These are phyloP conservation scores for Aspergillus olivimuriae DNA, from an alignment of 495 filamentous ascomycete genomes.

Conservation along the genomic window DNA sequence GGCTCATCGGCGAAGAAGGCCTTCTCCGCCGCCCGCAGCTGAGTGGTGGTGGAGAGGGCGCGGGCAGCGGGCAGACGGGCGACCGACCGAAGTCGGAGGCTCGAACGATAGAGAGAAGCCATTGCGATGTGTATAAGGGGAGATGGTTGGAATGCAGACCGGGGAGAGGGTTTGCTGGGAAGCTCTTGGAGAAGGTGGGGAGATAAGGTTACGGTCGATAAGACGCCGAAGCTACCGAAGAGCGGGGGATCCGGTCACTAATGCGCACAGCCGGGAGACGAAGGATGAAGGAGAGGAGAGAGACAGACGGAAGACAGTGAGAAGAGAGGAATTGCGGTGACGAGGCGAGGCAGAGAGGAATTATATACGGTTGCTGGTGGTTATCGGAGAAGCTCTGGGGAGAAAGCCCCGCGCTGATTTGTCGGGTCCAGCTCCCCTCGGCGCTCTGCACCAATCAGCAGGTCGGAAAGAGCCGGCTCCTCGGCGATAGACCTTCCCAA, in stretches of 20 bases:
- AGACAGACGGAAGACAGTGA: neutral
- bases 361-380: too few relatives aligned
- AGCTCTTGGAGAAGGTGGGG: neutral
- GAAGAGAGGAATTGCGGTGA: neutral
- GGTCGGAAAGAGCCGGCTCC: conserved; percentile 1
- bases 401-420: conserved; percentile 3
- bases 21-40: conserved; percentile 38
- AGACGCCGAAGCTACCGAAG: too few relatives aligned
- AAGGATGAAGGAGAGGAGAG: neutral
- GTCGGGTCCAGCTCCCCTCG: conserved; percentile 7
- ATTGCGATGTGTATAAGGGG: conserved; percentile 22
- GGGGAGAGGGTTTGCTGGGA: neutral
- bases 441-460: conserved; percentile 16
- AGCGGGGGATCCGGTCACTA: too few relatives aligned
- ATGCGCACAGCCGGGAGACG: neutral
- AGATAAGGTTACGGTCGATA: too few relatives aligned
- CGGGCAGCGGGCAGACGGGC: conserved; percentile 33
- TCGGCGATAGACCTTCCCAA: conserved; percentile 3
- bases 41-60: conserved; percentile 36
- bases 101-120: conserved; percentile 39
- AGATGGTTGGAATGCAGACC: neutral
- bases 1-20: conserved; percentile 71
- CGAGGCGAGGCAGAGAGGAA: too few relatives aligned
- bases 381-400: conserved; percentile 2
- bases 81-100: conserved; percentile 33